These are phyloP conservation scores for Lentithecium fluviatile DNA, from an alignment of 495 filamentous ascomycete species.

Conservation along the genomic window DNA sequence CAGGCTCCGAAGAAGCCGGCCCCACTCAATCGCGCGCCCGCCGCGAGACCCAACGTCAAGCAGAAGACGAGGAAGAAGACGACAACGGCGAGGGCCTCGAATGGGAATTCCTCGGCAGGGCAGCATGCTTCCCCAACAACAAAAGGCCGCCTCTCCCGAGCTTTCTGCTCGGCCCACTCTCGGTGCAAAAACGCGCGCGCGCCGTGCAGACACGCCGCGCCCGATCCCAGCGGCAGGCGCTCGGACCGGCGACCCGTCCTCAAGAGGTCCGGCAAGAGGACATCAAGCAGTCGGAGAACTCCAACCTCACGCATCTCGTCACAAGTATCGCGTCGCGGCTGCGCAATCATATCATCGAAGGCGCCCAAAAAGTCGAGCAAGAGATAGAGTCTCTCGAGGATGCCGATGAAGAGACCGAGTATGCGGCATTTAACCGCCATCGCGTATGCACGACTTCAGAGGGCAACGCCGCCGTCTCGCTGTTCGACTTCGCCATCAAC, in stretches of 20 bases:
- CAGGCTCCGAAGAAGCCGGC: slow-evolving; percentile 13
- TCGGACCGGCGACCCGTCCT: slow-evolving; percentile 61
- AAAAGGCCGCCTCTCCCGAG: slow-evolving; percentile 73
- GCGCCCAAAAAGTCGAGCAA: slow-evolving; percentile 26
- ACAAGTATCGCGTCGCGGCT: slow-evolving; percentile 56
- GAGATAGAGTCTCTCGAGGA: slow-evolving; percentile 38
- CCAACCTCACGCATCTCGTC: slow-evolving; percentile 69
- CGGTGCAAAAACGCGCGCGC: slow-evolving; percentile 77
- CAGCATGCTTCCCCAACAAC: slow-evolving; percentile 69
- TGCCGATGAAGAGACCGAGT: slow-evolving; percentile 40
- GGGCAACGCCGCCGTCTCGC: slow-evolving; percentile 62
- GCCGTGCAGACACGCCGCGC: slow-evolving; percentile 63
- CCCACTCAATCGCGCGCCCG: slow-evolving; percentile 49
- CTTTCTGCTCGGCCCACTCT: slow-evolving; percentile 86
- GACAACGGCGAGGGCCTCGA: slow-evolving; percentile 69
- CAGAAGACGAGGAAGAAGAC: slow-evolving; percentile 56
- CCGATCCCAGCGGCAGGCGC: slow-evolving; percentile 59
- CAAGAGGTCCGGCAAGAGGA: slow-evolving; percentile 70
- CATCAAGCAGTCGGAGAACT: slow-evolving; percentile 67
- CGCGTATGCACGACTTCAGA: slow-evolving; percentile 46
- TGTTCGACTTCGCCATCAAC: slow-evolving; percentile 85
- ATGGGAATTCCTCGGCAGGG: slow-evolving; percentile 80
- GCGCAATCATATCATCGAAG: slow-evolving; percentile 44
- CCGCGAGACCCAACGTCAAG: slow-evolving; percentile 24
- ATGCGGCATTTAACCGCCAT: slow-evolving; percentile 53